Conservation (phyloP, 1,284 basidiomycete species). For the Heterobasidion parviporum region DNA sequence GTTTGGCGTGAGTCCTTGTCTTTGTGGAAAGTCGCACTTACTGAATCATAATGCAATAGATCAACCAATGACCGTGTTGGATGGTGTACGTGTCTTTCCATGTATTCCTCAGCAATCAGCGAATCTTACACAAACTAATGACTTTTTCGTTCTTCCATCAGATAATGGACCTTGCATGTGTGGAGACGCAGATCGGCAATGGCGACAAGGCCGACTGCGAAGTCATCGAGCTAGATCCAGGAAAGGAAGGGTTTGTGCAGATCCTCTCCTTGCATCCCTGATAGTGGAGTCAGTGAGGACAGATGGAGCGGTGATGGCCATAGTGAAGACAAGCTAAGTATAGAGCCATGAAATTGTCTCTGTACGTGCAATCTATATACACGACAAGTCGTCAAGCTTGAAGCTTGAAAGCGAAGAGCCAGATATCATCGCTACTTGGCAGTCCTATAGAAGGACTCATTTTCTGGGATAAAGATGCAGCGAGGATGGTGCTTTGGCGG, state of each 20-base stretch:
- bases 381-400: too few relatives aligned
- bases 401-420: too few relatives aligned
- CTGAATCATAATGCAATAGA: constrained; percentile 33
- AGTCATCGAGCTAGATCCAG: constrained; percentile 42
- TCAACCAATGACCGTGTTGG: constrained; percentile 78
- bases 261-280: neutral
- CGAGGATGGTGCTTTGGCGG: too few relatives aligned
- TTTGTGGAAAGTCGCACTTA: constrained; percentile 6
- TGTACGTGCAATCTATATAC: too few relatives aligned
- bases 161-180: constrained; percentile 73
- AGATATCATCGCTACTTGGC: too few relatives aligned
- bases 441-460: too few relatives aligned
- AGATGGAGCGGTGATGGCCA: too few relatives aligned
- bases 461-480: too few relatives aligned
- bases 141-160: constrained; percentile 19
- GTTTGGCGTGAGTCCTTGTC: constrained; percentile 73
- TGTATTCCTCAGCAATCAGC: constrained; percentile 11
- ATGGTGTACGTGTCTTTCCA: constrained; percentile 39
- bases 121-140: neutral
- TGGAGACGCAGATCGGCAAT: constrained; percentile 80
- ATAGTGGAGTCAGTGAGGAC: neutral
- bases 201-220: constrained; percentile 71
- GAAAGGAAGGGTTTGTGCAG: neutral
- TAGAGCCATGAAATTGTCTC: too few relatives aligned
- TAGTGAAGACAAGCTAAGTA: too few relatives aligned